Evolutionary conservation across 2,329 filamentous ascomycete species (phyloP).

Genomic region (Xylariaceae sp.): DNA sequence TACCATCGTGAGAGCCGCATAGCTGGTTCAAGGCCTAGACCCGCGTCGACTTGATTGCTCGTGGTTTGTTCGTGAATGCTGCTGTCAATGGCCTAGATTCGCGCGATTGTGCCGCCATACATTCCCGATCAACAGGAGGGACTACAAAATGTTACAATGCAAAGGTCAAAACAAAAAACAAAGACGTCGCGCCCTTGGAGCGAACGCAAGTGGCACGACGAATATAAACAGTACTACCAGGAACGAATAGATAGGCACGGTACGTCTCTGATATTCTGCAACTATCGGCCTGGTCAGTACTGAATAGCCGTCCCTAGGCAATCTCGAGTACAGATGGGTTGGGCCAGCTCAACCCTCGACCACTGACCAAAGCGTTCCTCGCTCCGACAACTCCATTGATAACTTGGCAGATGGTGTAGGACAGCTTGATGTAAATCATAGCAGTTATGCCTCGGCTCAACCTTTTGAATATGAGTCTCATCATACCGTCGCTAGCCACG

Average conservation of each 20-base stretch:
- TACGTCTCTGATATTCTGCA: slow-evolving; percentile 20
- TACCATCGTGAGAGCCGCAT: slow-evolving; percentile 33
- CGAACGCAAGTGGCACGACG: slow-evolving; percentile 31
- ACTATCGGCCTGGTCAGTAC: slow-evolving; percentile 11
- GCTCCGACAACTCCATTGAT: slow-evolving; percentile 26
- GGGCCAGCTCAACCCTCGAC: slow-evolving; percentile 11
- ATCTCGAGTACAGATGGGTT: slow-evolving; percentile 25
- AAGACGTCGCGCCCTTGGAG: slow-evolving; percentile 31
- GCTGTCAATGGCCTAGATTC: slow-evolving; percentile 22
- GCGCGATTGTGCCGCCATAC: slow-evolving; percentile 18
- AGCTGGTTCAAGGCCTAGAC: slow-evolving; percentile 32
- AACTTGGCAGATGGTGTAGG: slow-evolving; percentile 23
- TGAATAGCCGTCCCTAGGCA: slow-evolving; percentile 21
- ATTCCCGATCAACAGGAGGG: slow-evolving; percentile 27
- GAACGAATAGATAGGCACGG: slow-evolving; percentile 31
- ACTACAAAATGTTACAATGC: slow-evolving; percentile 38
- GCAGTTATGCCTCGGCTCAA: slow-evolving; percentile 16
- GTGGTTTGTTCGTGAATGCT: slow-evolving; percentile 26
- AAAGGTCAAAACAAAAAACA: slow-evolving; percentile 29
- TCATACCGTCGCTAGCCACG: slow-evolving; percentile 16
- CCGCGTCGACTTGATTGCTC: slow-evolving; percentile 20
- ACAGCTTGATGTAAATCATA: slow-evolving; percentile 21
- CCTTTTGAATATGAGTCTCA: slow-evolving; percentile 16
- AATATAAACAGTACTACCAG: slow-evolving; percentile 26
- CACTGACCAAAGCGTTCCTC: slow-evolving; percentile 29